These are phyloP conservation scores for Yueomyces sinensis DNA, from an alignment of 805 yeast genomes.

Conservation along the genomic window DNA sequence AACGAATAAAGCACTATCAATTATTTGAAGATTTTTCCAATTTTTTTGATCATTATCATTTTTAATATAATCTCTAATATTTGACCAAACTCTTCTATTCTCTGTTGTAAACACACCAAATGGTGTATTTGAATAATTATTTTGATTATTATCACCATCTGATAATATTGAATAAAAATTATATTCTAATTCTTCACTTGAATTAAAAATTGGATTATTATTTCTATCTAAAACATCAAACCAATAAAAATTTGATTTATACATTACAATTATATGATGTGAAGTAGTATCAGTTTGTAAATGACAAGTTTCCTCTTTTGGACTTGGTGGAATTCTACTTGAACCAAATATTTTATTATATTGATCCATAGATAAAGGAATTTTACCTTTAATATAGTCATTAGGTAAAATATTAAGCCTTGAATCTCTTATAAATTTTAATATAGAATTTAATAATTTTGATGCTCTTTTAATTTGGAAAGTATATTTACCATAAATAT, in stretches of 20 bases:
- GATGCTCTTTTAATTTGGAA: constrained; percentile 71
- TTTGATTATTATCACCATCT: constrained; percentile 41
- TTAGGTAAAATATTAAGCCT: constrained; percentile 62
- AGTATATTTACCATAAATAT: constrained; percentile 23
- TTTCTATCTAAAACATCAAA: constrained; percentile 74
- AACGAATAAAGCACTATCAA: constrained; percentile 73
- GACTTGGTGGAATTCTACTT: constrained; percentile 66
- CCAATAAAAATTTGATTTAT: constrained; percentile 88
- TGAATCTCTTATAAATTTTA: constrained; percentile 69
- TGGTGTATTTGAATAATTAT: constrained; percentile 23
- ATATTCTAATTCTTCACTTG: constrained; percentile 61
- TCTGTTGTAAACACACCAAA: constrained; percentile 88
- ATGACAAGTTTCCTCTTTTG: constrained; percentile 48
- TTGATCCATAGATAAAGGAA: constrained; percentile 80
- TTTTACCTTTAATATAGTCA: constrained; percentile 49
- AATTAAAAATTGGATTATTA: constrained; percentile 49
- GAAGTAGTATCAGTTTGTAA: constrained; percentile 70
- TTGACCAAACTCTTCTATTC: constrained; percentile 79
- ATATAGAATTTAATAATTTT: constrained; percentile 57
- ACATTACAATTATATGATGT: constrained; percentile 69
- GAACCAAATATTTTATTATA: constrained; percentile 79
- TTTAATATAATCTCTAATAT: constrained; percentile 41
- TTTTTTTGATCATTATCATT: constrained; percentile 38
- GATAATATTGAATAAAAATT: constrained; percentile 64
- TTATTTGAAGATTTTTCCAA: constrained; percentile 54